phyloP scores from a whole-genome alignment of 148 eudicot species.

The Tetragonia tetragonoides region DNA sequence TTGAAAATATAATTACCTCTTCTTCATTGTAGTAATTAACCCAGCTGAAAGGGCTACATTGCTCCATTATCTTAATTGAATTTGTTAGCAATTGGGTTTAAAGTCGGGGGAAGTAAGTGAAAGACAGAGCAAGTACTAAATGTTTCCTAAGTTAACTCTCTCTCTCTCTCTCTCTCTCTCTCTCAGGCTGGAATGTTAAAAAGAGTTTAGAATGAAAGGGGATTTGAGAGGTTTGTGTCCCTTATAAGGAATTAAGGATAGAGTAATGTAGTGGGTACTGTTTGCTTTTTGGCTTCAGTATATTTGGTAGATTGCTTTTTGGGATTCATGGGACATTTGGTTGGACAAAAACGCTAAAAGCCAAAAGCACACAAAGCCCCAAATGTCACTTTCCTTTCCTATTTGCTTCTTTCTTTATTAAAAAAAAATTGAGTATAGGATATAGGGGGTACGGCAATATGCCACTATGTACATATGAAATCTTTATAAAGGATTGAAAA shows the following conservation, averaged over 20 bases:
- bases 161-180: not conserved
- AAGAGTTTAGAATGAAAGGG: constrained; percentile 21
- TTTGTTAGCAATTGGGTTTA: not conserved
- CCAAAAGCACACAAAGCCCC: constrained; percentile 34
- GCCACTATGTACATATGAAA: no score
- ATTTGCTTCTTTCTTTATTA: constrained; percentile 24
- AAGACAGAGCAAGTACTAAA: not conserved
- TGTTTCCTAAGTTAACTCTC: not conserved
- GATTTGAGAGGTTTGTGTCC: constrained; percentile 18
- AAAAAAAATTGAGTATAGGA: not conserved
- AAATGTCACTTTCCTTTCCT: constrained; percentile 20
- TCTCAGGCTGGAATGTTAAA: constrained; percentile 1
- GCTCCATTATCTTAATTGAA: constrained; percentile 36
- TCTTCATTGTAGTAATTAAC: constrained; percentile 36
- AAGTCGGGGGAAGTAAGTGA: not conserved
- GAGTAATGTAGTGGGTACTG: constrained; percentile 15
- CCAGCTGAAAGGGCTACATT: constrained; percentile 54
- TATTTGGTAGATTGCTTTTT: constrained; percentile 35
- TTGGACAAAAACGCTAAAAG: constrained; percentile 33
- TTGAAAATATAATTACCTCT: constrained; percentile 28
- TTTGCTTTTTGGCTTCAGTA: constrained; percentile 22
- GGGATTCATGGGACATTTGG: constrained; percentile 46
- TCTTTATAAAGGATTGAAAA: no score
- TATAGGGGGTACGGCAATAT: not conserved
- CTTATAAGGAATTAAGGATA: constrained; percentile 24